phyloP scores from a whole-genome alignment of 2,329 filamentous ascomycete genomes.

The Aureobasidium sp. region DNA sequence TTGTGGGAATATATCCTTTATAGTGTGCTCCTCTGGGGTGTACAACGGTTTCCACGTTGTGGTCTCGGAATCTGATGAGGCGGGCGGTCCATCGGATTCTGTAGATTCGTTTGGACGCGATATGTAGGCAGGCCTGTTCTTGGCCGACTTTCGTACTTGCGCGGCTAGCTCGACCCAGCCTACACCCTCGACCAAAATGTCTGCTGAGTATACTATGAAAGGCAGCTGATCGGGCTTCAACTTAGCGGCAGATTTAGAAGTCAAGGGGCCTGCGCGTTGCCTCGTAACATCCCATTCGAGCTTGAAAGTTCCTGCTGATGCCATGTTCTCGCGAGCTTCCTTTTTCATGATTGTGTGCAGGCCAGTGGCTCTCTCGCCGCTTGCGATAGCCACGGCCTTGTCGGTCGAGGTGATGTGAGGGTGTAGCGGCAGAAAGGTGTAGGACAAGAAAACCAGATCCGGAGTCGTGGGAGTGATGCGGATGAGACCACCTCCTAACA shows the following conservation, averaged over 20 bases:
- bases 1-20: constrained; percentile 44
- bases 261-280: constrained; percentile 64
- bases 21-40: constrained; percentile 25
- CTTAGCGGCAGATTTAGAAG: constrained; percentile 52
- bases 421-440: constrained; percentile 73
- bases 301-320: constrained; percentile 63
- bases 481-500: constrained; percentile 68
- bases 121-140: not conserved
- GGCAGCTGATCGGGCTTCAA: constrained; percentile 62
- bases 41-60: not conserved
- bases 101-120: not conserved
- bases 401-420: constrained; percentile 69
- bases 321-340: constrained; percentile 24
- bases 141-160: constrained; percentile 55
- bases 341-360: constrained; percentile 53
- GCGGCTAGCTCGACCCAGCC: constrained; percentile 87
- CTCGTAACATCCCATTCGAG: constrained; percentile 79
- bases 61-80: not conserved
- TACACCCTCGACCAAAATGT: constrained; percentile 83
- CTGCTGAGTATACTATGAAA: constrained; percentile 69
- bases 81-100: not conserved
- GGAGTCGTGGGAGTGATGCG: constrained; percentile 70
- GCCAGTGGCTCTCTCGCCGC: constrained; percentile 50
- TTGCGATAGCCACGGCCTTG: constrained; percentile 70
- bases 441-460: constrained; percentile 62